Conservation (phyloP, 495 filamentous ascomycete genomes). For the Talaromyces liani region DNA sequence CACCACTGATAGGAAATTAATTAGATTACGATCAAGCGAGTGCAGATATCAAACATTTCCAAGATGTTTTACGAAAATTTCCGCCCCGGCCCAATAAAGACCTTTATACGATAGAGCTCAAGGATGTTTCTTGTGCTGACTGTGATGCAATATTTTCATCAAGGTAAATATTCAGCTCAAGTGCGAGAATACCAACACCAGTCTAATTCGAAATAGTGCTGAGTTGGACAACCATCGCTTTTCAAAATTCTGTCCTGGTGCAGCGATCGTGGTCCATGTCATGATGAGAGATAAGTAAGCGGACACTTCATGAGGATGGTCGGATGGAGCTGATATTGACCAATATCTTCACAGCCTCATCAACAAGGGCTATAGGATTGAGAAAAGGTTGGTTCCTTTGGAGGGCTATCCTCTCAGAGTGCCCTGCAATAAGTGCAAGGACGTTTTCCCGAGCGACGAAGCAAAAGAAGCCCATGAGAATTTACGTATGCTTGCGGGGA, state of each 20-base stretch:
- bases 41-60: constrained; percentile 16
- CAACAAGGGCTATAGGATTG: constrained; percentile 27
- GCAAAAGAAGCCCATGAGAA: constrained; percentile 9
- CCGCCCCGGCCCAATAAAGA: constrained; percentile 23
- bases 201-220: constrained; percentile 10
- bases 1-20: background rate
- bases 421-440: constrained; percentile 20
- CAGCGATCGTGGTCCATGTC: constrained; percentile 23
- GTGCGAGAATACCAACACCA: background rate
- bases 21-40: background rate
- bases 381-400: constrained; percentile 21
- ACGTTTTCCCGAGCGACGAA: constrained; percentile 16
- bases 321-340: background rate
- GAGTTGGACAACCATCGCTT: constrained; percentile 23
- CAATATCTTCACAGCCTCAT: constrained; percentile 16
- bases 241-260: constrained; percentile 21
- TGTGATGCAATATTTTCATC: constrained; percentile 26
- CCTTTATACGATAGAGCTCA: constrained; percentile 13
- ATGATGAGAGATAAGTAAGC: constrained; percentile 26
- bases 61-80: constrained; percentile 22
- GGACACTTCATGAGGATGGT: background rate
- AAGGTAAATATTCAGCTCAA: constrained; percentile 1
- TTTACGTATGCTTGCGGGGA: background rate
- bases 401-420: constrained; percentile 19
- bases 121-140: constrained; percentile 21